Evolutionary conservation across 1,284 basidiomycete species (phyloP).

Genomic region (Papiliotrema terrestris): DNA sequence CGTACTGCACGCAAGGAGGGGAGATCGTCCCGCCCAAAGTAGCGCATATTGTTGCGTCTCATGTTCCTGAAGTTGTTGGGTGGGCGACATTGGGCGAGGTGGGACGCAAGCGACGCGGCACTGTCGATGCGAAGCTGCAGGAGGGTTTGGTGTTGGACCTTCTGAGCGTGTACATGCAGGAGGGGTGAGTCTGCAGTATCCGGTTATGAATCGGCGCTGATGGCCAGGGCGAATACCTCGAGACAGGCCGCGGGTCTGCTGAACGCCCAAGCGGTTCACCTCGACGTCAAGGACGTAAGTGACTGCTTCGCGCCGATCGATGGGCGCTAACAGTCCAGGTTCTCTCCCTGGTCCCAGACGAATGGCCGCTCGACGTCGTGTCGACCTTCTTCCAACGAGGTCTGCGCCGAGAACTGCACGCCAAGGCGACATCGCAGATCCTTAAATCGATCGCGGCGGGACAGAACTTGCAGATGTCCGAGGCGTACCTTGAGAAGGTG

Average conservation of each 20-base stretch:
- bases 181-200: constrained; percentile 53
- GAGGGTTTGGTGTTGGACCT: constrained; percentile 64
- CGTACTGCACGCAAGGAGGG: constrained; percentile 72
- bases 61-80: constrained; percentile 51
- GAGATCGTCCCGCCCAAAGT: constrained; percentile 64
- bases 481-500: constrained; percentile 36
- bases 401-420: constrained; percentile 69
- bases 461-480: constrained; percentile 41
- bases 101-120: constrained; percentile 37
- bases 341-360: constrained; percentile 63
- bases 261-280: constrained; percentile 71
- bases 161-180: constrained; percentile 73
- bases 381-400: constrained; percentile 74
- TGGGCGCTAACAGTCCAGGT: constrained; percentile 54
- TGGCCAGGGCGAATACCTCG: constrained; percentile 11
- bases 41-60: constrained; percentile 51
- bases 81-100: constrained; percentile 57
- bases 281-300: constrained; percentile 71
- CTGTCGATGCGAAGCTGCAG: constrained; percentile 58
- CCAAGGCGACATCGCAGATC: constrained; percentile 40
- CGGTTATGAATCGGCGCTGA: background rate
- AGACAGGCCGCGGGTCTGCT: constrained; percentile 61
- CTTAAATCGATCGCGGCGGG: constrained; percentile 46
- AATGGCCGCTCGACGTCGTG: constrained; percentile 69
- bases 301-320: too few relatives aligned